Conservation (phyloP, 2,329 filamentous ascomycete genomes). For the Fusarium udum region DNA sequence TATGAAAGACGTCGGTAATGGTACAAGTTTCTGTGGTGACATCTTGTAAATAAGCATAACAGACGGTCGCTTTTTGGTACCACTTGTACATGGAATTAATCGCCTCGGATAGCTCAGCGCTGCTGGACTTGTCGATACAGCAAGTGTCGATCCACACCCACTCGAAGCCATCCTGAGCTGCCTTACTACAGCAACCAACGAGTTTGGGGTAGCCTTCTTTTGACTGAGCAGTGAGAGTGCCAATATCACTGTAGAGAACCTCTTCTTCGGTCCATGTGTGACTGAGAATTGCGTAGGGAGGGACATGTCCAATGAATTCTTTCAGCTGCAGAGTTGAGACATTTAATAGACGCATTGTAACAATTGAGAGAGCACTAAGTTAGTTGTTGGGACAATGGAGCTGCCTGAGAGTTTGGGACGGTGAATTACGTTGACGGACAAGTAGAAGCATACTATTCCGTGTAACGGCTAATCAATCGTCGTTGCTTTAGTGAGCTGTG, state of each 20-base stretch:
- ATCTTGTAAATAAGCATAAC: conserved; percentile 18
- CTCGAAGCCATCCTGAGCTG: conserved; percentile 8
- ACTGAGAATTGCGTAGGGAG: conserved; percentile 14
- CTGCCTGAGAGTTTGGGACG: neutral
- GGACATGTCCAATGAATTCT: conserved; percentile 2
- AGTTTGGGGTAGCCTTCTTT: conserved; percentile 11
- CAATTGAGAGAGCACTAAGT: neutral
- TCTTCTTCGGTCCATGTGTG: conserved; percentile 19
- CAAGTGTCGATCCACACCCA: conserved; percentile 20
- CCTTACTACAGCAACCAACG: neutral
- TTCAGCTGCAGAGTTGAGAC: conserved; percentile 4
- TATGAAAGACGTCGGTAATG: neutral
- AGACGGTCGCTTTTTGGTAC: conserved; percentile 8
- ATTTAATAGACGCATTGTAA: conserved; percentile 7
- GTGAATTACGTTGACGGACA: neutral
- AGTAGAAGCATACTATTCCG: neutral
- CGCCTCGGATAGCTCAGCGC: conserved; percentile 14
- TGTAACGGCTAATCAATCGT: neutral
- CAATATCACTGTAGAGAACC: conserved; percentile 4
- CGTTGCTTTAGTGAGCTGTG: too few species aligned
- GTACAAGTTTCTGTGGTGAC: neutral
- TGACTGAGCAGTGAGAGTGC: neutral
- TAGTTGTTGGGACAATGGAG: neutral
- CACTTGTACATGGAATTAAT: conserved; percentile 20
- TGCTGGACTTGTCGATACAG: conserved; percentile 26